Evolutionary conservation across 208 protist genomes (phyloP).

Genomic region (Crithidia sp.): DNA sequence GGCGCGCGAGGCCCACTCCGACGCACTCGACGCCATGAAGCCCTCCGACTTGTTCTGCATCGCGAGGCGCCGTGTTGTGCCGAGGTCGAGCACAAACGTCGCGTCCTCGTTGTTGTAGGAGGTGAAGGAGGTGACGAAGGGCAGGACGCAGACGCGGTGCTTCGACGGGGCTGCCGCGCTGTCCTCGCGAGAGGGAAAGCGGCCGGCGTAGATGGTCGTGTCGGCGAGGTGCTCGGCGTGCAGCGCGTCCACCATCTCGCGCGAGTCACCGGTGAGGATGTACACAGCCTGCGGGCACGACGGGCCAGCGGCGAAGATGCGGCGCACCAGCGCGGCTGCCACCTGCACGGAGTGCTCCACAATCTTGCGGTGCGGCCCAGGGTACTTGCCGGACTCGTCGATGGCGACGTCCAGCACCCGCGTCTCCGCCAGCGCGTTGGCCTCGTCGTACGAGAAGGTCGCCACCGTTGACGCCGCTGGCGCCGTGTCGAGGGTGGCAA

Average conservation of each 20-base stretch:
- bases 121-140: constrained; percentile 37
- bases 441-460: constrained; percentile 80
- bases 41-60: constrained; percentile 70
- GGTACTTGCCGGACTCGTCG: constrained; percentile 60
- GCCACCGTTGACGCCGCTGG: constrained; percentile 20
- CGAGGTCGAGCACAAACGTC: constrained; percentile 83
- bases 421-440: constrained; percentile 64
- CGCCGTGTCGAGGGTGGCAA: constrained; percentile 28
- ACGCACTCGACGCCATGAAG: constrained; percentile 66
- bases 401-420: constrained; percentile 80
- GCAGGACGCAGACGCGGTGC: constrained; percentile 72
- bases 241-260: constrained; percentile 61
- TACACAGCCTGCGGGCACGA: constrained; percentile 63
- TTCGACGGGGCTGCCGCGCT: constrained; percentile 23
- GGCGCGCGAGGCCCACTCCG: constrained; percentile 74
- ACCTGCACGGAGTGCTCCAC: constrained; percentile 63
- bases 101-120: constrained; percentile 55
- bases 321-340: constrained; percentile 50
- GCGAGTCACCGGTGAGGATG: constrained; percentile 71
- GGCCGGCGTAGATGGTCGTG: constrained; percentile 61
- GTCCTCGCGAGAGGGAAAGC: constrained; percentile 42
- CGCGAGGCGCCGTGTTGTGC: constrained; percentile 61
- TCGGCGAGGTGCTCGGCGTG: constrained; percentile 45
- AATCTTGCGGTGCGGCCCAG: constrained; percentile 61
- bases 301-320: constrained; percentile 34